Evolutionary conservation across 192 early-diverging fungal species (phyloP).

Genomic region (Dissophora ornata): DNA sequence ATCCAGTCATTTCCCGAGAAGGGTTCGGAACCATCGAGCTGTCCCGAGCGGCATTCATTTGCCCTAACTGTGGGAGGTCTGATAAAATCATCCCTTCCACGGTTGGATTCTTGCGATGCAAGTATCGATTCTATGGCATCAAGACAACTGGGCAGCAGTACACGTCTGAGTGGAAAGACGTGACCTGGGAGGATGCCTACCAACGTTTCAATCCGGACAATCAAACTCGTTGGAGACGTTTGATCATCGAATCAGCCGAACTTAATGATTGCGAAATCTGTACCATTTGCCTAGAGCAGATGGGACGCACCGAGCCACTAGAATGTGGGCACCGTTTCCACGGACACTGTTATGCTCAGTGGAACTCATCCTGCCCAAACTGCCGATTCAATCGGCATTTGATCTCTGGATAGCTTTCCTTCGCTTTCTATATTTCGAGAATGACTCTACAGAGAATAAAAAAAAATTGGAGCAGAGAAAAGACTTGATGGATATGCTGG

Average conservation of each 20-base stretch:
- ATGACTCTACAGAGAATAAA: too few relatives aligned
- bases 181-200: not conserved
- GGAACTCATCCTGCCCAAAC: not conserved
- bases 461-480: too few relatives aligned
- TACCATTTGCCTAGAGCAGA: not conserved
- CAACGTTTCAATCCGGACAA: not conserved
- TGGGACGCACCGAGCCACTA: not conserved
- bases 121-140: slow-evolving; percentile 17
- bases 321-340: slow-evolving; percentile 13
- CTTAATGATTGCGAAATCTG: not conserved
- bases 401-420: too few relatives aligned
- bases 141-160: slow-evolving; percentile 6
- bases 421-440: too few relatives aligned
- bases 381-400: slow-evolving; percentile 3
- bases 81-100: slow-evolving; percentile 2
- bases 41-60: not conserved
- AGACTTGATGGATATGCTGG: too few relatives aligned
- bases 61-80: not conserved
- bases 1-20: not conserved
- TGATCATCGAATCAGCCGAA: slow-evolving; percentile 14
- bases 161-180: not conserved
- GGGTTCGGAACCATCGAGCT: slow-evolving; percentile 7
- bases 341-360: not conserved
- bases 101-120: slow-evolving; percentile 11
- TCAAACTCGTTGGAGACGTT: not conserved